Conservation (phyloP, 768 basidiomycete species). For the Fibroporia radiculosa region DNA sequence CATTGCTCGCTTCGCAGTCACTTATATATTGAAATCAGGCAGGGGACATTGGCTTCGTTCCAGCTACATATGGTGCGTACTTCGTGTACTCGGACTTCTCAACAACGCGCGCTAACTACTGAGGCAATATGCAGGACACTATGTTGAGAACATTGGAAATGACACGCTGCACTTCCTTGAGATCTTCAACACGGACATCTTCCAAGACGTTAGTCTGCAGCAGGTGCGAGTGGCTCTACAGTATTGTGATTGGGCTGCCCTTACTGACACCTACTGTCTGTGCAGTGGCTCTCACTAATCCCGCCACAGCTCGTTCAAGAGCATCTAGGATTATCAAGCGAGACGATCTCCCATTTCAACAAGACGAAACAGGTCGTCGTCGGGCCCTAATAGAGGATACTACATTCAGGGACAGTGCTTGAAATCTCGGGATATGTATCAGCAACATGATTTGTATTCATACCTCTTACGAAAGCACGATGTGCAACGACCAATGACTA, state of each 20-base stretch:
- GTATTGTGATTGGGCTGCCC: not conserved
- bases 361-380: constrained; percentile 46
- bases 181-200: constrained; percentile 34
- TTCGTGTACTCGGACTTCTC: not conserved
- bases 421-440: no score
- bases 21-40: constrained; percentile 1
- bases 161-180: constrained; percentile 30
- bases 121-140: constrained; percentile 20
- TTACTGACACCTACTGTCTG: not conserved
- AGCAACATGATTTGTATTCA: no score
- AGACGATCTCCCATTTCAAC: constrained; percentile 39
- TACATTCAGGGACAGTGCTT: no score
- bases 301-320: constrained; percentile 54
- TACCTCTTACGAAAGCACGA: no score
- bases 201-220: constrained; percentile 49
- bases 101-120: not conserved
- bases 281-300: constrained; percentile 54
- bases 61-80: constrained; percentile 11
- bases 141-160: constrained; percentile 32
- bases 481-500: no score
- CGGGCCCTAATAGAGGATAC: no score
- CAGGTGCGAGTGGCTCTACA: constrained; percentile 12
- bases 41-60: constrained; percentile 20
- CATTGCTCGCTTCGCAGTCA: not conserved
- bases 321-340: constrained; percentile 48